Base-by-base conservation (phyloP, 805 yeast species). In the Wickerhamiella azyma region DNA sequence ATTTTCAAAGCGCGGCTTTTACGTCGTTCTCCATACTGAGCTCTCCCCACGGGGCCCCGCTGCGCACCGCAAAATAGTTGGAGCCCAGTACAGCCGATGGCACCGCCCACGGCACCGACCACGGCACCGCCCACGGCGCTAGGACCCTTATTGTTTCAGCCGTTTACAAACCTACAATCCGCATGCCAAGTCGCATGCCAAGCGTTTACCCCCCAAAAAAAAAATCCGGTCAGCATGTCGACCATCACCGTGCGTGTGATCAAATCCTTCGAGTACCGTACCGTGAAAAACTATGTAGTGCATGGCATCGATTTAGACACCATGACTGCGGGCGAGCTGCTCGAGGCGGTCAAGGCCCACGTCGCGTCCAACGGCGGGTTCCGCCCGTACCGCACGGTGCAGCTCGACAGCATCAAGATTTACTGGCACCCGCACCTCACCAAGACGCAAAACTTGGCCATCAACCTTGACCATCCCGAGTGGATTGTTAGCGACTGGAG, bases 341-440 rank as follows among this genome's bases (percentile, higher is more conserved):
- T 80, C 30, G 77, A 74, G 16, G 67, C 66, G 49, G 66, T 80
- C 9, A 54, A 66, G 37, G 53, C 70, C 26, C 63, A 64, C 26
- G 71, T 76, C 38, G 60, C 68, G 36, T 72, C 80, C 4, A 70
- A 76, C 11, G 85, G 92, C 6, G 77, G 75, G 0, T 74, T 79
- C 49, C 71, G 96, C 56, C 94, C 97, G 1, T 88, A 77, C 62
- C 71, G 96, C 57, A 82, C 72, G 50, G 83, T 84, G 9, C 68
- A 54, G 6, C 55, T 57, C 41, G 83, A 89, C 58, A 69, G 88
- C 0, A 61, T 89, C 47, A 92, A 92, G 62, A 72, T 92, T 6
- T 92, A 92, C 65, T 82, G 95, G 26, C 86, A 85, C 59, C 97
- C 98, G 0, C 97, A 89, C 62, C 92, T 94, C 10, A 75, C 94